Percentiles rank a stretch among this genome's conserved stretches.
These are phyloP conservation scores for Xerocomus brunneocitrinus DNA, from an alignment of 768 basidiomycete genomes.

Conservation along the genomic window DNA sequence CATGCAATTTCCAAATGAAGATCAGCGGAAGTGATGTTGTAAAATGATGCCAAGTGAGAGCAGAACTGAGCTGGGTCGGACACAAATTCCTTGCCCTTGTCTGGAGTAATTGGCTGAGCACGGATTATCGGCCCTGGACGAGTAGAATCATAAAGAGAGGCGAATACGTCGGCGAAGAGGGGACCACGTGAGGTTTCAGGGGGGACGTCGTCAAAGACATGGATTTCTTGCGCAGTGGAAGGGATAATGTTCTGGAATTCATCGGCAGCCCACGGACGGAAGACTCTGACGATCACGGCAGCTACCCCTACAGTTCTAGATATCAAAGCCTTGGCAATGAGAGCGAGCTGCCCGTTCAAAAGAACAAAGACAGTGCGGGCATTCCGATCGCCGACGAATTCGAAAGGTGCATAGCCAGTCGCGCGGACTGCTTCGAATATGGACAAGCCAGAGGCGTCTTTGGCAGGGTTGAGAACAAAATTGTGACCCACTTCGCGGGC, in stretches of 20 bases:
- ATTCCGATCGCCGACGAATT: slow-evolving; percentile 61
- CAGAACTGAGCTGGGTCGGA: slow-evolving; percentile 41
- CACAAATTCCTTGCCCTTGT: slow-evolving; percentile 50
- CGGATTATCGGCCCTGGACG: slow-evolving; percentile 40
- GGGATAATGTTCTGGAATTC: slow-evolving; percentile 62
- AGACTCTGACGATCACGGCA: slow-evolving; percentile 68
- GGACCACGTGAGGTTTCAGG: slow-evolving; percentile 55
- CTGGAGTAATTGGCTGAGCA: slow-evolving; percentile 55
- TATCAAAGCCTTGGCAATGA: slow-evolving; percentile 52
- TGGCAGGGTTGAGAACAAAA: slow-evolving; percentile 36
- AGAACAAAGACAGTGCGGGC: slow-evolving; percentile 67
- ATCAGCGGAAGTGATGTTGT: slow-evolving; percentile 25
- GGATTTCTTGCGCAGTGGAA: slow-evolving; percentile 48
- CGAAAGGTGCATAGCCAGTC: slow-evolving; percentile 71
- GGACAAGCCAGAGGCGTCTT: slow-evolving; percentile 26
- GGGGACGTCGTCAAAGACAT: slow-evolving; percentile 79
- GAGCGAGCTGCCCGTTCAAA: slow-evolving; percentile 74
- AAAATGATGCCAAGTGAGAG: slow-evolving; percentile 33
- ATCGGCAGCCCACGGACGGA: slow-evolving; percentile 76
- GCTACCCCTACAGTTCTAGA: slow-evolving; percentile 48
- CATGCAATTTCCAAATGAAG: slow-evolving; percentile 21
- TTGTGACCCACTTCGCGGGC: slow-evolving; percentile 70
- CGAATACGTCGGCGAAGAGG: slow-evolving; percentile 70
- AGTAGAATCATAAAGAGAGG: slow-evolving; percentile 45
- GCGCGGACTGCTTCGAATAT: slow-evolving; percentile 48